These are phyloP conservation scores for Pluteus cervinus DNA, from an alignment of 768 basidiomycete species.

Conservation along the genomic window DNA sequence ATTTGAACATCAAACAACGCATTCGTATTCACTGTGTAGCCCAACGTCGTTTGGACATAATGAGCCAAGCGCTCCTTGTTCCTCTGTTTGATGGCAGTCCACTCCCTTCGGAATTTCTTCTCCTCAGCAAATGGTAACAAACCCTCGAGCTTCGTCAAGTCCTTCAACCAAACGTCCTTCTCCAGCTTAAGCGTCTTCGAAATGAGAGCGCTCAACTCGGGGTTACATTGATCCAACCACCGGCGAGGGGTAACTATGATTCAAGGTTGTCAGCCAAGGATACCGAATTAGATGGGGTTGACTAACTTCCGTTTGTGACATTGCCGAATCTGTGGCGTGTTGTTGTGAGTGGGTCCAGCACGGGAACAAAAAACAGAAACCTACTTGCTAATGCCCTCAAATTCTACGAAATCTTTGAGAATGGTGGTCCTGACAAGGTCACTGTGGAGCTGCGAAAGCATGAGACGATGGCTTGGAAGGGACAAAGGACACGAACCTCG, in stretches of 20 bases:
- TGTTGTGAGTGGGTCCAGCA: slow-evolving; percentile 8
- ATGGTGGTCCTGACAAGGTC: slow-evolving; percentile 82
- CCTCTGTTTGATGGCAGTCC: slow-evolving; percentile 79
- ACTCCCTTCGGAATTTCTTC: slow-evolving; percentile 67
- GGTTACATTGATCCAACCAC: slow-evolving; percentile 96
- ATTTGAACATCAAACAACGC: slow-evolving; percentile 93
- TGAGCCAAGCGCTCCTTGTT: slow-evolving; percentile 89
- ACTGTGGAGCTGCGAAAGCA: slow-evolving; percentile 60
- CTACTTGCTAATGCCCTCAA: slow-evolving; percentile 78
- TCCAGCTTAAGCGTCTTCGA: slow-evolving; percentile 72
- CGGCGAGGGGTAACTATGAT: slow-evolving; percentile 79
- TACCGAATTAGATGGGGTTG: background rate
- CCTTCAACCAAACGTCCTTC: slow-evolving; percentile 79
- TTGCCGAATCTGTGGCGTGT: slow-evolving; percentile 75
- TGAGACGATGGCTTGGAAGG: background rate
- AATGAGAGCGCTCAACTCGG: slow-evolving; percentile 78
- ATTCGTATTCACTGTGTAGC: slow-evolving; percentile 62
- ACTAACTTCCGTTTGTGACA: slow-evolving; percentile 88
- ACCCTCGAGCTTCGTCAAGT: slow-evolving; percentile 72
- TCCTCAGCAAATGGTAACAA: slow-evolving; percentile 70
- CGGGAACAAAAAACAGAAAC: slow-evolving; percentile 17
- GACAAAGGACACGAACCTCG: slow-evolving; percentile 41
- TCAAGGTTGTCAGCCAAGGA: background rate
- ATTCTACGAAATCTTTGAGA: slow-evolving; percentile 90
- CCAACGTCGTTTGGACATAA: slow-evolving; percentile 65